Evolutionary conservation across 2,329 filamentous ascomycete species (phyloP).

Genomic region (Pleoardoris graminearum): DNA sequence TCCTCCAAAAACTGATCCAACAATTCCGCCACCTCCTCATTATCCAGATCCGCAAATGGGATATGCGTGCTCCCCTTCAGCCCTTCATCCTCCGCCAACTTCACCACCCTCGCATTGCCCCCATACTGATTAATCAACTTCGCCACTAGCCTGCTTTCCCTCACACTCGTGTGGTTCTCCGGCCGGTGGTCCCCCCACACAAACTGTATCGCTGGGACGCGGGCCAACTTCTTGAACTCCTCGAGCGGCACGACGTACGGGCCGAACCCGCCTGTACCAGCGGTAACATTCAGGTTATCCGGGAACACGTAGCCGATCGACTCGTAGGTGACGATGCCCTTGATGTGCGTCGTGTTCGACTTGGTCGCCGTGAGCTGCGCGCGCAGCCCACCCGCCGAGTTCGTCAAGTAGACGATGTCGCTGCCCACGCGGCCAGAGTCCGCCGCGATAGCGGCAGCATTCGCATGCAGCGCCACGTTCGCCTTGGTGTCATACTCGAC

Average conservation of each 20-base stretch:
- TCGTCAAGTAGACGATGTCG: slow-evolving; percentile 29
- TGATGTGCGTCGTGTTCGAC: slow-evolving; percentile 29
- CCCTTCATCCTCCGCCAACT: slow-evolving; percentile 23
- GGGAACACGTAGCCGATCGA: slow-evolving; percentile 33
- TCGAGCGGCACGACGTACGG: slow-evolving; percentile 26
- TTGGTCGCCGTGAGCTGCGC: slow-evolving; percentile 27
- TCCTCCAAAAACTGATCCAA: slow-evolving; percentile 25
- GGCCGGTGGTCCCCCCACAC: slow-evolving; percentile 31
- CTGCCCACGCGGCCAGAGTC: slow-evolving; percentile 27
- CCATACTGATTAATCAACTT: slow-evolving; percentile 30
- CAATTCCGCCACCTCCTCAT: slow-evolving; percentile 23
- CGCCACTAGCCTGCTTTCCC: slow-evolving; percentile 19
- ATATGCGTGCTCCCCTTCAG: slow-evolving; percentile 32
- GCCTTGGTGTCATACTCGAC: slow-evolving; percentile 27
- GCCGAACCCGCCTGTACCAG: slow-evolving; percentile 25
- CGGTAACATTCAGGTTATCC: slow-evolving; percentile 27
- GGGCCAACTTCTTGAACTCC: slow-evolving; percentile 28
- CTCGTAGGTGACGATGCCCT: slow-evolving; percentile 31
- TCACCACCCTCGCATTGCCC: slow-evolving; percentile 30
- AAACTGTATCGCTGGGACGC: slow-evolving; percentile 24
- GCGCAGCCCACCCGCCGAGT: slow-evolving; percentile 27
- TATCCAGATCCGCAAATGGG: slow-evolving; percentile 31
- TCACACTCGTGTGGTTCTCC: slow-evolving; percentile 20
- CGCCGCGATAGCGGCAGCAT: slow-evolving; percentile 28
- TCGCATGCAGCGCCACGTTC: slow-evolving; percentile 26